Evolutionary conservation across 2,329 filamentous ascomycete genomes (phyloP), one percentile per base, ranked within the genome.

Genomic region (Scedosporium aurantiacum): DNA sequence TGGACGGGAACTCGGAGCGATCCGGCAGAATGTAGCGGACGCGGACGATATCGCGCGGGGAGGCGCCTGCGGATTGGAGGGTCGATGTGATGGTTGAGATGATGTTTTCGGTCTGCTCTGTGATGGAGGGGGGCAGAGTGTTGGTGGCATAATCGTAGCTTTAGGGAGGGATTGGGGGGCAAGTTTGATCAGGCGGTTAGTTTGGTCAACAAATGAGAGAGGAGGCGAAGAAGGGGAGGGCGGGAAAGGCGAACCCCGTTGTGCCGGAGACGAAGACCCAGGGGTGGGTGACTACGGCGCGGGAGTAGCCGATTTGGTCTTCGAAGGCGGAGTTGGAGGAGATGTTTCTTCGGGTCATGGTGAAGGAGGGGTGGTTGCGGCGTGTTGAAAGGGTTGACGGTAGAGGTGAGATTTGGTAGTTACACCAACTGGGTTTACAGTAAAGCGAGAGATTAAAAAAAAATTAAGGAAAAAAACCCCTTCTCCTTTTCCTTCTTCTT

Each of bases 241-340:
- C 28, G n/a, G 12, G 55, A 28, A 21, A n/a, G 14, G 16, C 18
- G 50, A 25, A 60, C 79, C 80, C 80, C 2, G 80, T 83, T 43
- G 79, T 82, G 0, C 80, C 80, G 2, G 80, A 82, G 3, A 83
- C 78, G 61, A 82, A 77, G 10, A 82, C 70, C 73, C 77, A 79
- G 58, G 79, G 78, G 10, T 78, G 79, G 1, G 73, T 70, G 18
- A 81, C 73, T 2, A 83, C 79, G 41, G 80, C 80, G 57, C 80
- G 75, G 32, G 80, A 82, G 68, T 83, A 83, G 58, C 78, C 79
- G 60, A 82, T 82, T 63, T 78, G 72, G 27, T 71, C 71, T 68
- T 83, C 80, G 64, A 82, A 83, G 47, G 72, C 68, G 4, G 79
- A 82, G 58, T 76, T 77, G 23, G 79, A 80, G 65, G 73, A 76